A percentile compares a stretch with the other conserved stretches of the same genome.
These are phyloP conservation scores for Acacia acuminata DNA, from an alignment of 306 rosid species.

Conservation along the genomic window DNA sequence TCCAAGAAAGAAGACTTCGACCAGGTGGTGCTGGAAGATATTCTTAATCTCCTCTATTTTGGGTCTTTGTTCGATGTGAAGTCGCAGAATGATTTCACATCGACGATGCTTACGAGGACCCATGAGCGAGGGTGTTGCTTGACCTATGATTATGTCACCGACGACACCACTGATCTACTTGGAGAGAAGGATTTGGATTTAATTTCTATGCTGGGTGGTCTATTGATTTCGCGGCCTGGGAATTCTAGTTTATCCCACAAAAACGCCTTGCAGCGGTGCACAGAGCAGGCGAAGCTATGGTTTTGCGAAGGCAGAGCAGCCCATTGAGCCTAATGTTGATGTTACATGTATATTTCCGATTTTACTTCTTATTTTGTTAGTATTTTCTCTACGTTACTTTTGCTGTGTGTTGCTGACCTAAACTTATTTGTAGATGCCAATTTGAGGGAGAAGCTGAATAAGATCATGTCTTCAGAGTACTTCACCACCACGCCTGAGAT, in stretches of 20 bases:
- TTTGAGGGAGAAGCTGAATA: constrained; percentile 80
- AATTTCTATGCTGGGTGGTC: constrained; percentile 58
- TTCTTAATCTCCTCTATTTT: constrained; percentile 78
- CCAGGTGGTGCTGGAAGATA: constrained; percentile 53
- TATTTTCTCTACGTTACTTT: neutral
- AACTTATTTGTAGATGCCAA: constrained; percentile 56
- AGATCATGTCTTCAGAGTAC: constrained; percentile 88
- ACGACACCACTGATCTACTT: constrained; percentile 91
- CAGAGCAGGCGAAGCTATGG: constrained; percentile 89
- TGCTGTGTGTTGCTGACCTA: neutral
- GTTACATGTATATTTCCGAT: constrained; percentile 59
- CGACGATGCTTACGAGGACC: constrained; percentile 82
- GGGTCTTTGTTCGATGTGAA: constrained; percentile 86
- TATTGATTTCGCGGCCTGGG: constrained; percentile 76
- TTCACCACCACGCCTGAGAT: constrained; percentile 87
- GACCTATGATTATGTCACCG: constrained; percentile 91
- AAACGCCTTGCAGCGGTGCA: constrained; percentile 73
- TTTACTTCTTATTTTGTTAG: neutral
- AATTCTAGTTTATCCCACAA: constrained; percentile 84
- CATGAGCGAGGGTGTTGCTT: constrained; percentile 93
- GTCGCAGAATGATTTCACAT: constrained; percentile 80
- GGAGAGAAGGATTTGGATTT: constrained; percentile 83
- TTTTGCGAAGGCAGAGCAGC: constrained; percentile 64
- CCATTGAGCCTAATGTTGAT: constrained; percentile 60
- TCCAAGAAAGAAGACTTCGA: constrained; percentile 6